Evolutionary conservation across 2,329 filamentous ascomycete species (phyloP), one percentile per base, ranked within the genome.

Genomic region (Paramyrothecium sp.): DNA sequence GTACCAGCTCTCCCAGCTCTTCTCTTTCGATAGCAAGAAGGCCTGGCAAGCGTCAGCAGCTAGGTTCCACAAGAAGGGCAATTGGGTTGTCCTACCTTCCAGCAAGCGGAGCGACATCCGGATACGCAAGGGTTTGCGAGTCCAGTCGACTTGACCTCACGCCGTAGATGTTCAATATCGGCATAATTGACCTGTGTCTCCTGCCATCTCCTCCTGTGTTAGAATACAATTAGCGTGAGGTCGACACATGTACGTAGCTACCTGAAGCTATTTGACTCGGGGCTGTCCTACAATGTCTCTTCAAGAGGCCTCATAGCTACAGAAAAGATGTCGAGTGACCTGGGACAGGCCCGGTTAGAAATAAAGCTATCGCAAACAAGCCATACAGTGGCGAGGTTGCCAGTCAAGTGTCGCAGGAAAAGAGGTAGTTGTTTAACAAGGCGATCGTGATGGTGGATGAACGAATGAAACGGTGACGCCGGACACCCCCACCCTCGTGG

Each of bases 81-180:
- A n/a, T 17, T n/a, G 13, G 7, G 5, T 11, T 13, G 26, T 19
- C 33, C 59, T 54, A 89, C 90, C 85, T 97, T 97, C 94, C 94
- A 98, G 73, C 90, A 96, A 41, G 96, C 83, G 3, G 94, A 97
- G 56, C 93, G 87, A 62, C 92, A 85, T 16, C 91, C 92, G 51
- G 86, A 79, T 54, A 87, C 76, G 70, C 89, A 92, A 52, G 88
- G 86, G 66, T 83, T 89, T 12, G 73, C 72, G 17, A 81, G 72
- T 19, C 83, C 82, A 65, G 86, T 82, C 61, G 82, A 75, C 70
- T 81, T 85, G 54, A 91, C 81, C n/a, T 86, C 85, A 61, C 79
- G 79, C 72, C 84, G 86, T 56, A 92, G 77, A 59, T 87, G 82
- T n/a, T 76, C 74, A 58, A 89, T 75, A 65, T 80, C 83, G 55